phyloP scores from a whole-genome alignment of 192 early-diverging fungal species.

The Entomortierella chlamydospora region DNA sequence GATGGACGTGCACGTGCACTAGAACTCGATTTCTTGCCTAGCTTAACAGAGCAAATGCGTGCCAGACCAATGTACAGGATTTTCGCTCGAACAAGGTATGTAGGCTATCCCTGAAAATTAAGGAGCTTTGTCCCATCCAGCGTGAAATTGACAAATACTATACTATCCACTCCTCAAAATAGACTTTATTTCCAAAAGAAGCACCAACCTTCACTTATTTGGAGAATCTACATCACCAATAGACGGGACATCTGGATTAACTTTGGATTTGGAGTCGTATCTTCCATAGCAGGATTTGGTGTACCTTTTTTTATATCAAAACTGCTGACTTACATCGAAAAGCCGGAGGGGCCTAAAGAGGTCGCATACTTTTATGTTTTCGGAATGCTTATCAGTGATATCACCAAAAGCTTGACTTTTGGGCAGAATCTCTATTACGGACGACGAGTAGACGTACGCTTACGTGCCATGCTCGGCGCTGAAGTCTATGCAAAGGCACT shows the following conservation, averaged over 20 bases:
- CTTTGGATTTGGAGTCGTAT: conserved; percentile 38
- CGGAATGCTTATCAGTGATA: conserved; percentile 58
- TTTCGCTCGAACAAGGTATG: conserved; percentile 43
- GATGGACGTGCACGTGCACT: conserved; percentile 37
- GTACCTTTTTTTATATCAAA: conserved; percentile 61
- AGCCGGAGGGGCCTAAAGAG: conserved; percentile 40
- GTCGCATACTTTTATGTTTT: conserved; percentile 62
- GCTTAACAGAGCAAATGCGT: conserved; percentile 48
- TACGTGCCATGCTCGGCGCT: conserved; percentile 66
- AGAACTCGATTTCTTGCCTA: conserved; percentile 29
- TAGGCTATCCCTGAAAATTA: too few relatives aligned
- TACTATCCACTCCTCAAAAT: not conserved
- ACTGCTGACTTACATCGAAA: conserved; percentile 58
- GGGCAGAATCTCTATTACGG: conserved; percentile 64
- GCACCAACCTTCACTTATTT: conserved; percentile 17
- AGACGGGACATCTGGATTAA: conserved; percentile 47
- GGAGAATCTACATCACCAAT: conserved; percentile 40
- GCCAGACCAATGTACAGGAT: conserved; percentile 47
- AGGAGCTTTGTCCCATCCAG: too few relatives aligned
- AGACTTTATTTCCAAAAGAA: conserved; percentile 22
- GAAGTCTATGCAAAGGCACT: conserved; percentile 64
- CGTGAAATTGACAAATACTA: not conserved
- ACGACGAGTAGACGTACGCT: conserved; percentile 60
- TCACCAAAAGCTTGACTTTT: conserved; percentile 54
- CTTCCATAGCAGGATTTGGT: conserved; percentile 58